Base-by-base conservation (phyloP, 352 stramenopile species). In the Blastocystis sp. region DNA sequence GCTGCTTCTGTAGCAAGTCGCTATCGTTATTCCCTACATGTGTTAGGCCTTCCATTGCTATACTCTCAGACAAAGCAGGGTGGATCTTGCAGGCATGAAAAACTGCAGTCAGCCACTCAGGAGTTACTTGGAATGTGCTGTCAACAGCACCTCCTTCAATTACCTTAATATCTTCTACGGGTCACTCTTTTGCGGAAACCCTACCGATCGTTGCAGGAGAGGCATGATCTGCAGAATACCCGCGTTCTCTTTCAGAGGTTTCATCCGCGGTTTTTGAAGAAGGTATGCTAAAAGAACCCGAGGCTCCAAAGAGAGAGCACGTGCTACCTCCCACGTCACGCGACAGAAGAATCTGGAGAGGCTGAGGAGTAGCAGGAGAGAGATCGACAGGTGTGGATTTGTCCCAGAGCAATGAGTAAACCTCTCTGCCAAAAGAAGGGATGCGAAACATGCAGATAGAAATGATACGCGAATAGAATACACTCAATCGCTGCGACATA, bases 381-480 rank as follows among this genome's bases (percentile, higher is more conserved):
- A 68, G 37, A 3, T 37, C 29, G 62, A 20, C 20, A 11, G 62
- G 26, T 7, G 39, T 15, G 47, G 26, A 26, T 11, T 43, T 77
- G 0, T 88, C 66, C 77, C 77, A 88, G 4, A 88, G 50, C 34
- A 76, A 23, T 7, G 39, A 55, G 53, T 76, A 76, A 34, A 88
- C 66, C 55, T 88, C 62, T 37, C 45, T 54, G 47, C 77, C 77
- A 43, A 88, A 88, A 47, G 62, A 79, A 26, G 77, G 77, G 37
- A 88, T 66, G 3, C 77, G 77, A 39, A 88, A 88, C 77, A 88
- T 88, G 53, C 56, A 61, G 37, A 88, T 76, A 26, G 77, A 88
- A 23, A 88, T 88, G 50, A 88, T 88, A 23, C 77, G 77, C 43
- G 77, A 76, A 47, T 45, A 79, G 55, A 76, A 88, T 6, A 88